Conservation (phyloP, 2,329 filamentous ascomycete genomes). For the Diplodia intermedia region DNA sequence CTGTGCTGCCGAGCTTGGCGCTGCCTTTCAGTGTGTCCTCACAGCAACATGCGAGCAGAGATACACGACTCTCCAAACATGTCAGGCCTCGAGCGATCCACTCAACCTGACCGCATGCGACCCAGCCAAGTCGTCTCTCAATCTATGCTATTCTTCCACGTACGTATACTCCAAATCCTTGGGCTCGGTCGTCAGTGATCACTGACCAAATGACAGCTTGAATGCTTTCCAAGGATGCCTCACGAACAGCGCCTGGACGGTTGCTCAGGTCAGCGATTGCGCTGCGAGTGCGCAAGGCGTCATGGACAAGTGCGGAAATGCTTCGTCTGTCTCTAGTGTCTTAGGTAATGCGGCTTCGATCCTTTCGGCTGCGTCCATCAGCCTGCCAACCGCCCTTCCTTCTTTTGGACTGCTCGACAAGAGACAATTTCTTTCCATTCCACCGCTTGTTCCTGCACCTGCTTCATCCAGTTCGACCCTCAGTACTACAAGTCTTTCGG, state of each 20-base stretch:
- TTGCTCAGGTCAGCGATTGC: neutral
- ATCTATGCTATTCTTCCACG: slow-evolving; percentile 11
- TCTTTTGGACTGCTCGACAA: neutral
- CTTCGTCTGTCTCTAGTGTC: neutral
- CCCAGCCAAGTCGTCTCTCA: neutral
- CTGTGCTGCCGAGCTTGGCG: neutral
- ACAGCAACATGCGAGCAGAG: slow-evolving; percentile 10
- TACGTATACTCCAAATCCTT: neutral
- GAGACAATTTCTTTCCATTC: slow-evolving; percentile 5
- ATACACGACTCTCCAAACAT: slow-evolving; percentile 6
- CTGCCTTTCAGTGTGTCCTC: slow-evolving; percentile 10
- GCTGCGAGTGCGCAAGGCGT: slow-evolving; percentile 5
- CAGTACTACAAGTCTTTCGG: neutral
- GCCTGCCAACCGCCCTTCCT: neutral
- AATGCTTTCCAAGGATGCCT: slow-evolving; percentile 11
- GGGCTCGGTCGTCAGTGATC: neutral
- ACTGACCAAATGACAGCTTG: neutral
- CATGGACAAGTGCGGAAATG: neutral
- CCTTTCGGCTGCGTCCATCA: slow-evolving; percentile 1
- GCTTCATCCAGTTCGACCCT: neutral
- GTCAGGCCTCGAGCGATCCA: slow-evolving; percentile 5
- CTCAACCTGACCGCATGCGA: neutral
- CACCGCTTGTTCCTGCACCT: neutral
- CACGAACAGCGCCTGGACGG: neutral
- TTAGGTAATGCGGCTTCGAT: neutral